Evolutionary conservation across 371 early-diverging fungal genomes (phyloP), one percentile per base, ranked within the genome.

Genomic region (Dinochytrium kinnereticum): DNA sequence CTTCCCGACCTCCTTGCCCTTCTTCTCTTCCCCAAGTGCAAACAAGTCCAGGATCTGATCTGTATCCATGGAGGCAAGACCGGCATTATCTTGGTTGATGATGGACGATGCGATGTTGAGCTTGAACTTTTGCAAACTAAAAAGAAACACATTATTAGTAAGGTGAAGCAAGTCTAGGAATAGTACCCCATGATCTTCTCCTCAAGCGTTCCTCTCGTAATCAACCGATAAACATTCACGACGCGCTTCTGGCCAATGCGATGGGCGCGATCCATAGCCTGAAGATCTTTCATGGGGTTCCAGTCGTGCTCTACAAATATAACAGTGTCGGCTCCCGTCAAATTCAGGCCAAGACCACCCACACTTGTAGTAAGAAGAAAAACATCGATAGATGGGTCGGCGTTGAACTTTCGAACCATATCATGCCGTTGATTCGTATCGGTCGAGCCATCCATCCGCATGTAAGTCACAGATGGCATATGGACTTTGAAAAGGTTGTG

Each of bases 261-360:
- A 86, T 99, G 99, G 1, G 98, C 99, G 39, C 99, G 91, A 33
- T 99, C 99, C 99, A 99, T 99, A 34, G 99, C 99, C 84, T 99
- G 85, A 76, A 84, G 55, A 71, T 86, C 91, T 84, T 86, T 91
- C 91, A 97, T 96, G 0, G 99, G 99, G 82, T 99, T 99, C 96
- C 99, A 99, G 78, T 99, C 99, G 82, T 99, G 99, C 82, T 99
- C 99, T 19, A 98, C 97, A 89, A 99, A 98, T 37, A 99, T 98
- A 5, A 99, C 99, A 1, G 98, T 98, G 78, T 99, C 98, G 2
- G 99, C 99, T 15, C 97, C 97, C 3, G 99, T 99, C 75, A 99
- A 81, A 75, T 99, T 99, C 1, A 99, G 88, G 1, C 99, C 99
- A 10, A 99, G 86, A 1, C 99, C 99, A 79, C 99, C 99, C 21